phyloP scores from a whole-genome alignment of 331 rosid species.

The Quercus phellos region DNA sequence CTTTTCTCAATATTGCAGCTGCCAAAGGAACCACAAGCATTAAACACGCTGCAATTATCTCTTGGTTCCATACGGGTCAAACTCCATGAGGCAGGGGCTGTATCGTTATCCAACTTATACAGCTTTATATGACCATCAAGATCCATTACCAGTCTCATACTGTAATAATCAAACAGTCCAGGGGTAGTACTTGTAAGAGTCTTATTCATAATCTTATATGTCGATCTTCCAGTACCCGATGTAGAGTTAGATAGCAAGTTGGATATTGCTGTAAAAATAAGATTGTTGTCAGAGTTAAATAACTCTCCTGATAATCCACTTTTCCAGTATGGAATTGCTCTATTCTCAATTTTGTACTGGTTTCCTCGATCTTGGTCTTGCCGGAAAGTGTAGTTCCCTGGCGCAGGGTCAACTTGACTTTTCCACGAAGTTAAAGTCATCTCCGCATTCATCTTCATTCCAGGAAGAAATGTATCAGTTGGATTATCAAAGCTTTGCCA shows the following conservation, averaged over 20 bases:
- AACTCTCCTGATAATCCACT: constrained; percentile 33
- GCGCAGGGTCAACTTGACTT: constrained; percentile 26
- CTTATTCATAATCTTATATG: too few species aligned
- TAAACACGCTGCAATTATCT: constrained; percentile 38
- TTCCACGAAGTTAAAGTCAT: constrained; percentile 43
- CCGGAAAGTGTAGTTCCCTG: constrained; percentile 46
- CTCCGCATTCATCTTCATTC: constrained; percentile 45
- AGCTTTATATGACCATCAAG: constrained; percentile 38
- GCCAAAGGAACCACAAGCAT: constrained; percentile 40
- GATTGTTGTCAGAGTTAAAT: constrained; percentile 29
- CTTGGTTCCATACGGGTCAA: constrained; percentile 22
- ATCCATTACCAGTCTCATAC: constrained; percentile 46
- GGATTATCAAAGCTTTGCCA: constrained; percentile 71
- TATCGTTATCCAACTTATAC: neutral
- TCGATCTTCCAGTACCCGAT: too few species aligned
- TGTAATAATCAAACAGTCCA: neutral
- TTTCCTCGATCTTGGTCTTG: constrained; percentile 18
- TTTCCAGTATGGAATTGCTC: constrained; percentile 31
- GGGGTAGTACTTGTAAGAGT: too few species aligned
- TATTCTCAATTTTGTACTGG: constrained; percentile 22
- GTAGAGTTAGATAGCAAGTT: too few species aligned
- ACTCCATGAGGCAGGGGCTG: neutral
- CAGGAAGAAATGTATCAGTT: constrained; percentile 64
- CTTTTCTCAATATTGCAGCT: constrained; percentile 31
- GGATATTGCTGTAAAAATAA: neutral